Conservation (phyloP, 2,329 filamentous ascomycete species). For the Truncatella angustata region DNA sequence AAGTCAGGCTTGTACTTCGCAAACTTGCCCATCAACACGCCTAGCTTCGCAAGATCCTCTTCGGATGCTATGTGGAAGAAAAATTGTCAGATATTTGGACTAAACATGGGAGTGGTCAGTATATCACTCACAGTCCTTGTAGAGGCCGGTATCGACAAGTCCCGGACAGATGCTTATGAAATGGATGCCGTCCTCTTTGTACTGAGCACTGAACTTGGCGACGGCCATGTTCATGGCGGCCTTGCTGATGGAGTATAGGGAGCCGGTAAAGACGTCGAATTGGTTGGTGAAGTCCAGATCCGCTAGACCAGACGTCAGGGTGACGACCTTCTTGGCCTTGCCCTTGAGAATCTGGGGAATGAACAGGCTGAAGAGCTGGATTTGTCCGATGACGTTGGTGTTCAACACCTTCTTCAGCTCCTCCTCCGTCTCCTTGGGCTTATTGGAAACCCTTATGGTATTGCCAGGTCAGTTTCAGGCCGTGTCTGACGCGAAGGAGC, state of each 20-base stretch:
- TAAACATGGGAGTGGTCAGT: too few species aligned
- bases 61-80: not conserved
- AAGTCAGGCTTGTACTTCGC: slow-evolving; percentile 21
- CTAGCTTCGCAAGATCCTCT: not conserved
- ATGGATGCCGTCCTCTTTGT: slow-evolving; percentile 41
- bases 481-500: too few species aligned
- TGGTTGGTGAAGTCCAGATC: slow-evolving; percentile 33
- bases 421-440: too few species aligned
- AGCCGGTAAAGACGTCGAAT: slow-evolving; percentile 26
- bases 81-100: not conserved
- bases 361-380: slow-evolving; percentile 51
- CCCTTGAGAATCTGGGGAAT: slow-evolving; percentile 50
- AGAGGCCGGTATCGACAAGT: slow-evolving; percentile 29
- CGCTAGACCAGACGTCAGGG: slow-evolving; percentile 46
- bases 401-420: too few species aligned
- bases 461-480: too few species aligned
- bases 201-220: slow-evolving; percentile 41
- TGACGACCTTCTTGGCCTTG: slow-evolving; percentile 49
- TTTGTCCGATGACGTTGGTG: slow-evolving; percentile 48
- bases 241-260: slow-evolving; percentile 44
- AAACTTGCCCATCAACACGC: slow-evolving; percentile 17
- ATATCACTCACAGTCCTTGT: not conserved
- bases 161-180: slow-evolving; percentile 45
- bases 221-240: slow-evolving; percentile 18
- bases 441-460: too few species aligned